Percentiles rank a stretch among this genome's conserved stretches.
Conservation (phyloP, 2,329 filamentous ascomycete species). For the Fusarium begoniae region DNA sequence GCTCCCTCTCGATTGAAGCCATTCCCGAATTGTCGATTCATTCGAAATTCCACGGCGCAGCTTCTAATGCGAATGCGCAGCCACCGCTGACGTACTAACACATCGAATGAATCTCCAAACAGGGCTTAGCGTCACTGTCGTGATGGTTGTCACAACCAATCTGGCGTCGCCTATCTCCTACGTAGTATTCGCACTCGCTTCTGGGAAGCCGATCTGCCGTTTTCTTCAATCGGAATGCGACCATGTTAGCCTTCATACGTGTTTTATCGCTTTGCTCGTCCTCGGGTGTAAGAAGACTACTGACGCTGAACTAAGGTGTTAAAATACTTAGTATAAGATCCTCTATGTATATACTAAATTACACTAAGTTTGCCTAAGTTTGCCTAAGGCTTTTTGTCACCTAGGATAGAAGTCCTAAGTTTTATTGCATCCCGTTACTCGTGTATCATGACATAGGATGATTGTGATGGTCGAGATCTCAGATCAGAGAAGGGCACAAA, state of each 20-base stretch:
- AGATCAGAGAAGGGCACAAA: background rate
- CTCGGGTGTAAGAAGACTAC: too few species aligned
- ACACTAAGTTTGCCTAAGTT: too few species aligned
- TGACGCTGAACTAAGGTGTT: accelerated
- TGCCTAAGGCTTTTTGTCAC: too few species aligned
- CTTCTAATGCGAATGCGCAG: slow-evolving; percentile 28
- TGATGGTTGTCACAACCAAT: slow-evolving; percentile 4
- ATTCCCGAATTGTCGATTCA: slow-evolving; percentile 18
- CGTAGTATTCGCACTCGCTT: slow-evolving; percentile 17
- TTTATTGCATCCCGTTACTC: background rate
- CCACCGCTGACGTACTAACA: slow-evolving; percentile 11
- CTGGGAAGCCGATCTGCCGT: background rate
- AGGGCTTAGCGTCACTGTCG: slow-evolving; percentile 11
- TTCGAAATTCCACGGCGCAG: slow-evolving; percentile 20
- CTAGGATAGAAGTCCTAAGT: too few species aligned
- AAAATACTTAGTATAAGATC: too few species aligned
- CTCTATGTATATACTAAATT: too few species aligned
- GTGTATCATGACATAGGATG: background rate
- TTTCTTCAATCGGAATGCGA: background rate
- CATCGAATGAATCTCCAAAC: slow-evolving; percentile 32
- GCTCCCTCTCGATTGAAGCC: background rate
- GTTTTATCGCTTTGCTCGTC: background rate
- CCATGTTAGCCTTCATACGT: background rate
- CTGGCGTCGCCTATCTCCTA: background rate
- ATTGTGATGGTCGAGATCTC: background rate